Conservation (phyloP, 2,329 filamentous ascomycete species). For the Cercospora canescens region DNA sequence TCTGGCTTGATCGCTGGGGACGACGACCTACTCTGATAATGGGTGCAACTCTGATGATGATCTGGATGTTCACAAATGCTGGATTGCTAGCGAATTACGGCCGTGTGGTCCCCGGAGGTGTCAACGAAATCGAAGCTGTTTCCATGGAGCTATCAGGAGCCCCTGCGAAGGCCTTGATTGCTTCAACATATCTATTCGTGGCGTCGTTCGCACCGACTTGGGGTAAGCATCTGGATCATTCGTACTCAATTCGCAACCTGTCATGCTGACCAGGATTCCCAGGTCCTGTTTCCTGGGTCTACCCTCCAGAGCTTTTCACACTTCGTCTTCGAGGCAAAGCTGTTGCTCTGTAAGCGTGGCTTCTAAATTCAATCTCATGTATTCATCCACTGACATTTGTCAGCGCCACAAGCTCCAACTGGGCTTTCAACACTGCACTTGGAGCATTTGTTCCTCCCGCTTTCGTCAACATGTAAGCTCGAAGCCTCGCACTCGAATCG, state of each 20-base stretch:
- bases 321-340: conserved; percentile 61
- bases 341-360: conserved; percentile 48
- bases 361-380: not conserved
- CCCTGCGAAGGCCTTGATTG: conserved; percentile 50
- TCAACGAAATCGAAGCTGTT: conserved; percentile 41
- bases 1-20: conserved; percentile 75
- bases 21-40: conserved; percentile 66
- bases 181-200: conserved; percentile 73
- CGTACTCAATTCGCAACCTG: no score
- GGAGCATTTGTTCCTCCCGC: conserved; percentile 60
- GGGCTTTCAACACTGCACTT: conserved; percentile 58
- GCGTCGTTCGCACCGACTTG: conserved; percentile 58
- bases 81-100: conserved; percentile 65
- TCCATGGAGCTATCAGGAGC: conserved; percentile 41
- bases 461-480: conserved; percentile 55
- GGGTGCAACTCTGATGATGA: conserved; percentile 64
- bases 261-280: not conserved
- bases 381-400: not conserved
- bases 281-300: conserved; percentile 62
- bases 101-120: conserved; percentile 36
- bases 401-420: conserved; percentile 54
- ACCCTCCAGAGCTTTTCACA: conserved; percentile 66
- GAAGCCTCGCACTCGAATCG: not conserved
- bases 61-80: conserved; percentile 63
- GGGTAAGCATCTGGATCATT: no score